A percentile compares a stretch with the other conserved stretches of the same genome.
phyloP scores from a whole-genome alignment of 371 early-diverging fungal genomes.

The Mortierella sp. region DNA sequence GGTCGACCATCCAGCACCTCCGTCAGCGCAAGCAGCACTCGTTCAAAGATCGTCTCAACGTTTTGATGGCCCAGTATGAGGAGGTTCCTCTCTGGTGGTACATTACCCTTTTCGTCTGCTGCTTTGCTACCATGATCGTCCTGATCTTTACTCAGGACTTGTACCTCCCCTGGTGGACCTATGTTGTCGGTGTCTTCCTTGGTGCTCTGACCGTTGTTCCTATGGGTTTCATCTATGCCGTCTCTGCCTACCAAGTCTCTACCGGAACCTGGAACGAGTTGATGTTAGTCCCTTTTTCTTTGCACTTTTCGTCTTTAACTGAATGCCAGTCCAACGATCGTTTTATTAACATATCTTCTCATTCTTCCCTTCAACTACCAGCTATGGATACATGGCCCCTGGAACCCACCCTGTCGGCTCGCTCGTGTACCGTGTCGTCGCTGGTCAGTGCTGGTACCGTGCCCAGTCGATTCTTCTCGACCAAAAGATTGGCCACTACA shows the following conservation, averaged over 20 bases:
- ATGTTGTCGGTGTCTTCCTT: slow-evolving; percentile 48
- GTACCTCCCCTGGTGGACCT: slow-evolving; percentile 59
- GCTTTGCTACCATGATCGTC: slow-evolving; percentile 55
- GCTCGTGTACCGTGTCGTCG: slow-evolving; percentile 57
- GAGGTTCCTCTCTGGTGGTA: slow-evolving; percentile 59
- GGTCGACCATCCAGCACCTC: slow-evolving; percentile 40
- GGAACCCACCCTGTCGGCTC: slow-evolving; percentile 57
- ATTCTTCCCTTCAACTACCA: not conserved
- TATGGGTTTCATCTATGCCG: slow-evolving; percentile 61
- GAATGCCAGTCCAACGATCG: not conserved
- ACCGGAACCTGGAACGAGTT: slow-evolving; percentile 58
- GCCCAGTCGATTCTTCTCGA: slow-evolving; percentile 59
- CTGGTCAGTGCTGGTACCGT: slow-evolving; percentile 60
- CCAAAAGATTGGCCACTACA: slow-evolving; percentile 70
- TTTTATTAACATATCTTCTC: not conserved
- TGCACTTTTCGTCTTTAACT: not conserved
- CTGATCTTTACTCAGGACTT: slow-evolving; percentile 53
- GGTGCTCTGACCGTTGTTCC: slow-evolving; percentile 54
- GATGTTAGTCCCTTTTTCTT: slow-evolving; percentile 25
- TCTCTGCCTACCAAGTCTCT: slow-evolving; percentile 56
- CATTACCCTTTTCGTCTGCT: slow-evolving; percentile 38
- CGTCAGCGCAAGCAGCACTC: slow-evolving; percentile 38
- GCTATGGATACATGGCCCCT: slow-evolving; percentile 59
- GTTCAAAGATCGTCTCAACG: slow-evolving; percentile 55
- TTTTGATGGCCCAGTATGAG: slow-evolving; percentile 49